Percentiles rank a stretch among this genome's conserved stretches.
phyloP scores from a whole-genome alignment of 164 flowering plant species.

The Platanus orientalis region DNA sequence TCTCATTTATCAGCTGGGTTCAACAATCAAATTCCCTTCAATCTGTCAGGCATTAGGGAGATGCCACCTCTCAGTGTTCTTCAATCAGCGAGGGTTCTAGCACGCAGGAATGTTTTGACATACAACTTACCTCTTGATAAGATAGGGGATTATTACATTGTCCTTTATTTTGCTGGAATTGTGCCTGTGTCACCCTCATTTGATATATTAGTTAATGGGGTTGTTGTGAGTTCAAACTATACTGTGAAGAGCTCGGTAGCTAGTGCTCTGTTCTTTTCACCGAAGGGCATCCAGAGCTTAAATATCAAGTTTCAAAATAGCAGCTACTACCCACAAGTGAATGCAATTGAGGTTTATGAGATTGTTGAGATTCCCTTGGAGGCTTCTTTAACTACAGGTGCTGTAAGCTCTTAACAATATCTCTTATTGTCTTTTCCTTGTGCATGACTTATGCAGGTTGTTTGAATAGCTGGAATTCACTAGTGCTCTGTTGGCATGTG shows the following conservation, averaged over 20 bases:
- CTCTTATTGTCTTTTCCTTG: neutral
- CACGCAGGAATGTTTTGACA: constrained; percentile 37
- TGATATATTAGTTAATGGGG: constrained; percentile 56
- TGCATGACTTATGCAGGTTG: neutral
- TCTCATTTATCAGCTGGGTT: constrained; percentile 52
- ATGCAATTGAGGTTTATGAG: constrained; percentile 81
- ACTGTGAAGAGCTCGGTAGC: constrained; percentile 40
- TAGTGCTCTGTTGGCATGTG: neutral
- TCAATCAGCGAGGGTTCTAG: constrained; percentile 70
- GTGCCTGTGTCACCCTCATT: constrained; percentile 61
- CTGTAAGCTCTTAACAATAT: constrained; percentile 3
- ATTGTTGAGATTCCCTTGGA: constrained; percentile 61
- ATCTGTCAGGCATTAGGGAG: constrained; percentile 37
- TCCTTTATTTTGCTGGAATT: constrained; percentile 83
- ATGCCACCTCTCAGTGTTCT: constrained; percentile 58
- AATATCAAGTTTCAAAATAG: constrained; percentile 49
- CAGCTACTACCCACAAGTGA: constrained; percentile 59
- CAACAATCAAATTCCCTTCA: constrained; percentile 27
- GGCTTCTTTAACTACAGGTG: constrained; percentile 80
- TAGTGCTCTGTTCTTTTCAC: constrained; percentile 32
- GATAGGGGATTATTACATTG: constrained; percentile 54
- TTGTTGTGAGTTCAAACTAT: constrained; percentile 43
- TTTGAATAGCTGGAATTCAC: neutral
- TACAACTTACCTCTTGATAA: constrained; percentile 54
- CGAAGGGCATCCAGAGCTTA: constrained; percentile 40